These are phyloP conservation scores for Juglanconis sp. DNA, from an alignment of 2,329 filamentous ascomycete genomes.

Conservation along the genomic window DNA sequence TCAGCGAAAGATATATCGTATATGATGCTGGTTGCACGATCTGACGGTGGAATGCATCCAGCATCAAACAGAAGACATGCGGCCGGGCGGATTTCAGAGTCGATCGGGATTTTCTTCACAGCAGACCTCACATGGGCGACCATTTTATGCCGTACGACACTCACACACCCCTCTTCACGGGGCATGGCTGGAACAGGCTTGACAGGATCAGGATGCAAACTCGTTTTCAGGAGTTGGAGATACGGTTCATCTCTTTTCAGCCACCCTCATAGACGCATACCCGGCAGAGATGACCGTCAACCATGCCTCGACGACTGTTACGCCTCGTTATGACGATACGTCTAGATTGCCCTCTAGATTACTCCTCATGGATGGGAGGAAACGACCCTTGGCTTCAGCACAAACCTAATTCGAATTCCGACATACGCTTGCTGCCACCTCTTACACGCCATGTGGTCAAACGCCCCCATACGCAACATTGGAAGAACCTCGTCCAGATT, in stretches of 20 bases:
- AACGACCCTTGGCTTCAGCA: slow-evolving; percentile 11
- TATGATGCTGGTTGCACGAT: slow-evolving; percentile 12
- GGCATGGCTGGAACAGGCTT: slow-evolving; percentile 18
- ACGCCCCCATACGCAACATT: background rate
- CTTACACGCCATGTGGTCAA: slow-evolving; percentile 4
- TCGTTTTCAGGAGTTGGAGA: slow-evolving; percentile 1
- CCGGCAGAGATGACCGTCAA: slow-evolving; percentile 13
- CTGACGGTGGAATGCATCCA: slow-evolving; percentile 15
- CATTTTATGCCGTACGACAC: slow-evolving; percentile 22
- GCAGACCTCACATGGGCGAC: slow-evolving; percentile 19
- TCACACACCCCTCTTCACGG: background rate
- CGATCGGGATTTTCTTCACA: slow-evolving; percentile 16
- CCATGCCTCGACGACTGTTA: slow-evolving; percentile 20
- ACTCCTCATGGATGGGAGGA: slow-evolving; percentile 12
- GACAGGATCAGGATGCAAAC: slow-evolving; percentile 17
- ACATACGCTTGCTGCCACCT: slow-evolving; percentile 7
- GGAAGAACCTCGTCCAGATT: background rate
- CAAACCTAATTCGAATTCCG: slow-evolving; percentile 8
- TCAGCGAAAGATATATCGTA: slow-evolving; percentile 4
- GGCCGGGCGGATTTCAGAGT: slow-evolving; percentile 7
- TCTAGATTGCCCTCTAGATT: slow-evolving; percentile 20
- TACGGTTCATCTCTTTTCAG: slow-evolving; percentile 14
- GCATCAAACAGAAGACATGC: slow-evolving; percentile 1
- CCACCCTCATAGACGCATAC: slow-evolving; percentile 13
- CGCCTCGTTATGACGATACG: slow-evolving; percentile 19